phyloP scores from a whole-genome alignment of 1,284 basidiomycete genomes.

The Sphagnurus paluster region DNA sequence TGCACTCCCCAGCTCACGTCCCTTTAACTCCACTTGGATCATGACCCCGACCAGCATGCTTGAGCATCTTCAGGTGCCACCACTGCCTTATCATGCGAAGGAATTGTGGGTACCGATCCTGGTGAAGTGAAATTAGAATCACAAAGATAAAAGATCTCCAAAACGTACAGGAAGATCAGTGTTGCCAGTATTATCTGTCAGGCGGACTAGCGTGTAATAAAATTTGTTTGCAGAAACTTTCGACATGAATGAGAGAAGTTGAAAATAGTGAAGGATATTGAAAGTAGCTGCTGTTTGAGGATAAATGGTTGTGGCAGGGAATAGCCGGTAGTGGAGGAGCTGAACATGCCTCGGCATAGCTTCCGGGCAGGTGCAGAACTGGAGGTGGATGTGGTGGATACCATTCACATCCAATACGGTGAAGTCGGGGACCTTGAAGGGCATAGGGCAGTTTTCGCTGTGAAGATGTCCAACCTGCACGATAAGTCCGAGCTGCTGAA shows the following conservation, averaged over 20 bases:
- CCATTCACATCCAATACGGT: conserved; percentile 20
- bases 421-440: neutral
- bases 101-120: conserved; percentile 14
- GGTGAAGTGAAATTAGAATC: neutral
- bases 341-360: conserved; percentile 16
- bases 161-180: neutral
- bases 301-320: conserved; percentile 20
- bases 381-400: conserved; percentile 25
- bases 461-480: conserved; percentile 22
- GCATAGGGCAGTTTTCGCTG: conserved; percentile 17
- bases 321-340: conserved; percentile 21
- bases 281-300: conserved; percentile 24
- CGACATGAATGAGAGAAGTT: conserved; percentile 13
- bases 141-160: neutral
- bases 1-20: conserved; percentile 15
- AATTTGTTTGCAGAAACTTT: conserved; percentile 18
- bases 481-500: conserved; percentile 20
- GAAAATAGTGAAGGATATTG: conserved; percentile 17
- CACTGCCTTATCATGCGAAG: conserved; percentile 15
- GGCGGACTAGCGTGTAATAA: conserved; percentile 18
- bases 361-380: conserved; percentile 28
- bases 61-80: conserved; percentile 19
- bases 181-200: conserved; percentile 20
- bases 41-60: conserved; percentile 19
- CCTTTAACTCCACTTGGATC: conserved; percentile 9